A percentile compares a stretch with the other conserved stretches of the same genome.
These are phyloP conservation scores for Vinca major DNA, from an alignment of 305 asterid genomes.

Conservation along the genomic window DNA sequence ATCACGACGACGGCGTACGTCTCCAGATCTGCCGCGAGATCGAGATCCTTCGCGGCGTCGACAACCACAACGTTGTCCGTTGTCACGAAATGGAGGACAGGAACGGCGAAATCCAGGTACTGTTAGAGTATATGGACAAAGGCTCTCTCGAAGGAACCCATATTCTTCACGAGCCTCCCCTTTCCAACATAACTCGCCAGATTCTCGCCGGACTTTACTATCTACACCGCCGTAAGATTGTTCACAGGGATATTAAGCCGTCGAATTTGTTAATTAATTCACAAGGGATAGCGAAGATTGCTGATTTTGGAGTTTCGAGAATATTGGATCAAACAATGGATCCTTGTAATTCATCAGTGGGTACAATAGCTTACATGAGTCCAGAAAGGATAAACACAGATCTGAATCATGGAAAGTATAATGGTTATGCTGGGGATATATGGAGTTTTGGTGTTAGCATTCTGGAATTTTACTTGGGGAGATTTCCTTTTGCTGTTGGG, in stretches of 20 bases:
- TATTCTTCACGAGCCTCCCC: conserved; percentile 42
- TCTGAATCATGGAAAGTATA: conserved; percentile 69
- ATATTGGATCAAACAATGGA: conserved; percentile 75
- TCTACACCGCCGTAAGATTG: conserved; percentile 72
- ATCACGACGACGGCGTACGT: conserved; percentile 74
- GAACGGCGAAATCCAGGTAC: conserved; percentile 77
- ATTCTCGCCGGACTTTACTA: conserved; percentile 57
- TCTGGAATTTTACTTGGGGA: conserved; percentile 74
- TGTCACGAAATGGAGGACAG: conserved; percentile 66
- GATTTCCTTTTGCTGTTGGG: conserved; percentile 59
- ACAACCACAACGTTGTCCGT: conserved; percentile 65
- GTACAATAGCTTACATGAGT: conserved; percentile 92
- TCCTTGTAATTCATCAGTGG: conserved; percentile 81
- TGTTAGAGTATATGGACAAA: conserved; percentile 71
- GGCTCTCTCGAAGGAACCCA: conserved; percentile 74
- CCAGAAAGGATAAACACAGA: conserved; percentile 89
- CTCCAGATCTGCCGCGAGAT: conserved; percentile 86
- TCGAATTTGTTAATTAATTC: conserved; percentile 67
- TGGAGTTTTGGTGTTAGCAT: conserved; percentile 94
- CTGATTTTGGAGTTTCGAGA: conserved; percentile 79
- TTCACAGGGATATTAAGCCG: conserved; percentile 86
- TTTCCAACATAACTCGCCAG: conserved; percentile 62
- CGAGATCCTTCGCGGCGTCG: conserved; percentile 86
- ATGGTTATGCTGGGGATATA: conserved; percentile 85
- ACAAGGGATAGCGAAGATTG: conserved; percentile 52